These are phyloP conservation scores for Alternaria arbusti DNA, from an alignment of 2,329 filamentous ascomycete genomes.

Conservation along the genomic window DNA sequence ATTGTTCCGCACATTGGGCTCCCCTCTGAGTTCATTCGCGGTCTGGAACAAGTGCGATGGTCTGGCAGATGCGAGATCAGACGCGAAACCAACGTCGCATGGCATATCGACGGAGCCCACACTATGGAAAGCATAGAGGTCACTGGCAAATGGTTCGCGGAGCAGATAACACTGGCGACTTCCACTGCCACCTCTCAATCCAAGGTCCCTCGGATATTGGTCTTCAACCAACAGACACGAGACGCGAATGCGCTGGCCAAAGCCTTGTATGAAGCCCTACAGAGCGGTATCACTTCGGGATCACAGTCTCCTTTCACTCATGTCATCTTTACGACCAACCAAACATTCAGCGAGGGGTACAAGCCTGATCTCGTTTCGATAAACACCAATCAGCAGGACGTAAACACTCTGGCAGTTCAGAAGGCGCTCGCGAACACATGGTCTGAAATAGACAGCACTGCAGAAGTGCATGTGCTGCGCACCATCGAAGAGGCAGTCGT, in stretches of 20 bases:
- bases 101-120: slow-evolving; percentile 89
- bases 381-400: slow-evolving; percentile 65
- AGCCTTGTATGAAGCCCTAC: slow-evolving; percentile 66
- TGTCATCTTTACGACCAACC: slow-evolving; percentile 83
- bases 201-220: slow-evolving; percentile 62
- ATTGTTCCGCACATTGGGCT: slow-evolving; percentile 51
- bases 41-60: slow-evolving; percentile 71
- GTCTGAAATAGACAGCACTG: slow-evolving; percentile 50
- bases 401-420: slow-evolving; percentile 70
- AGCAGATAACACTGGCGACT: slow-evolving; percentile 45
- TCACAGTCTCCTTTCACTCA: slow-evolving; percentile 65
- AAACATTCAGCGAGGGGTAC: slow-evolving; percentile 68
- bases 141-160: slow-evolving; percentile 77
- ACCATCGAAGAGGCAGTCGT: slow-evolving; percentile 75
- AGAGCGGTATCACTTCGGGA: slow-evolving; percentile 33
- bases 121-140: slow-evolving; percentile 82
- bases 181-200: slow-evolving; percentile 30
- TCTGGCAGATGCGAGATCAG: slow-evolving; percentile 80
- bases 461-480: slow-evolving; percentile 61
- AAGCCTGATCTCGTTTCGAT: slow-evolving; percentile 68
- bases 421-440: slow-evolving; percentile 67
- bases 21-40: slow-evolving; percentile 67
- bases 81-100: slow-evolving; percentile 61
- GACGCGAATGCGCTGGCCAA: slow-evolving; percentile 72
- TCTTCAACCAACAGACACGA: slow-evolving; percentile 94